phyloP scores from a whole-genome alignment of 2,329 filamentous ascomycete species.

The Diaporthe sp. region DNA sequence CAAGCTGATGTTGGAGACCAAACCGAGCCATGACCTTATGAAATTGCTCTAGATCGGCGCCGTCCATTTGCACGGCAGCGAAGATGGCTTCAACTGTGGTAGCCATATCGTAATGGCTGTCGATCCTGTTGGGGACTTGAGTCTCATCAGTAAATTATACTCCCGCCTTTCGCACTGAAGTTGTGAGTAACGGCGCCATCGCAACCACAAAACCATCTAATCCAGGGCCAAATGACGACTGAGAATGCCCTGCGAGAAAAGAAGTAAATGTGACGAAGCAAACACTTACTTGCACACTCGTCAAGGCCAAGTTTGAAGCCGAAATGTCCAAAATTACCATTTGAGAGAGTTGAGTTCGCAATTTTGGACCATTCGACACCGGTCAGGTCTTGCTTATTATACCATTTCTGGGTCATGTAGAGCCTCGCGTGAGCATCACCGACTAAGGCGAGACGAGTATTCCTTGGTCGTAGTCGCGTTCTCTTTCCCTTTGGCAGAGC shows the following conservation, averaged over 20 bases:
- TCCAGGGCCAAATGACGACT: no score
- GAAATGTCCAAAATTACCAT: not conserved
- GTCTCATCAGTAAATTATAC: not conserved
- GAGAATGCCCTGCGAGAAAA: not conserved
- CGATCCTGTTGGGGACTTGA: conserved; percentile 6
- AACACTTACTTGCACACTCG: conserved; percentile 17
- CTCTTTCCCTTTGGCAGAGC: not conserved
- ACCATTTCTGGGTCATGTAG: conserved; percentile 22
- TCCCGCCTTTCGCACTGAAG: no score
- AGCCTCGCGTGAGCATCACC: conserved; percentile 18
- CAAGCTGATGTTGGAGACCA: conserved; percentile 6
- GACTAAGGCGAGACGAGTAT: conserved; percentile 33
- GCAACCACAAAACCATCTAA: no score
- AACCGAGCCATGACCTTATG: conserved; percentile 6
- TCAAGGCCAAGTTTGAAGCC: conserved; percentile 19
- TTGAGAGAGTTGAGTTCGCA: not conserved
- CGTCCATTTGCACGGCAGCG: conserved; percentile 33
- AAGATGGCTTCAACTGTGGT: conserved; percentile 33
- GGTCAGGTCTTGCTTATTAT: not conserved
- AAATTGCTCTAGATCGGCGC: not conserved
- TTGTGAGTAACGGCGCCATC: no score
- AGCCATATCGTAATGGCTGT: not conserved
- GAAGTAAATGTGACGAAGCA: no score
- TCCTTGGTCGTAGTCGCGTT: not conserved
- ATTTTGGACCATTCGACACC: not conserved